phyloP scores from a whole-genome alignment of 2,329 filamentous ascomycete species.

The Exophiala mesophila region DNA sequence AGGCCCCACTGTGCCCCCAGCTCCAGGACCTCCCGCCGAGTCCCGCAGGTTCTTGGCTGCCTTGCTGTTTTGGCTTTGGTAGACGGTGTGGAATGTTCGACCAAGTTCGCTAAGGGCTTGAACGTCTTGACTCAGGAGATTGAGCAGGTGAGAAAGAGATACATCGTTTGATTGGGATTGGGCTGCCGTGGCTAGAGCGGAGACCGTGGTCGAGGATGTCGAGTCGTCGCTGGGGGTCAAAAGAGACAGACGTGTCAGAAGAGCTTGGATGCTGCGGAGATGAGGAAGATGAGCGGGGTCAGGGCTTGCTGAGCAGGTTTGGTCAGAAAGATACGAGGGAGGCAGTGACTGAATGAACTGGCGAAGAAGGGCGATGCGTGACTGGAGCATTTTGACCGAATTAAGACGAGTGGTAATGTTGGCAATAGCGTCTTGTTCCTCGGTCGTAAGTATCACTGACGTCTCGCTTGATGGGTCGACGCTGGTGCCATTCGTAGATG shows the following conservation, averaged over 20 bases:
- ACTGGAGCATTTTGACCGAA: constrained; percentile 87
- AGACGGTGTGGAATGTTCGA: constrained; percentile 64
- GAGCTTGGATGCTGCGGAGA: constrained; percentile 80
- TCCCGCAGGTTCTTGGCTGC: constrained; percentile 2
- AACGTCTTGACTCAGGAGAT: constrained; percentile 67
- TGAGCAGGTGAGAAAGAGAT: constrained; percentile 68
- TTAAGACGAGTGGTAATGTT: constrained; percentile 81
- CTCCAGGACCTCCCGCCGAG: neutral
- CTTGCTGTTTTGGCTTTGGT: constrained; percentile 31
- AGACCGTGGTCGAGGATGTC: constrained; percentile 42
- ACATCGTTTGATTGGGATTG: constrained; percentile 80
- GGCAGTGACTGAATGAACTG: constrained; percentile 73
- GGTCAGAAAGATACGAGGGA: constrained; percentile 54
- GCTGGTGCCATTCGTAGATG: constrained; percentile 30
- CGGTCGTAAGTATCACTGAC: constrained; percentile 43
- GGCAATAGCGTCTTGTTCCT: constrained; percentile 62
- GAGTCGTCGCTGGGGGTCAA: constrained; percentile 58
- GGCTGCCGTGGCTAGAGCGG: constrained; percentile 63
- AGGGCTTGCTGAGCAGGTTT: constrained; percentile 35
- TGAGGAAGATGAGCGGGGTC: constrained; percentile 57
- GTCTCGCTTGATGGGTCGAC: constrained; percentile 9
- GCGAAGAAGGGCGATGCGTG: constrained; percentile 65
- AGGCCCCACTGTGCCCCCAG: neutral
- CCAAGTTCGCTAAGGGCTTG: constrained; percentile 68
- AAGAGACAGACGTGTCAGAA: constrained; percentile 77